phyloP scores from a whole-genome alignment of 176 grass and related monocot genomes.

The Lolium multiflorum region DNA sequence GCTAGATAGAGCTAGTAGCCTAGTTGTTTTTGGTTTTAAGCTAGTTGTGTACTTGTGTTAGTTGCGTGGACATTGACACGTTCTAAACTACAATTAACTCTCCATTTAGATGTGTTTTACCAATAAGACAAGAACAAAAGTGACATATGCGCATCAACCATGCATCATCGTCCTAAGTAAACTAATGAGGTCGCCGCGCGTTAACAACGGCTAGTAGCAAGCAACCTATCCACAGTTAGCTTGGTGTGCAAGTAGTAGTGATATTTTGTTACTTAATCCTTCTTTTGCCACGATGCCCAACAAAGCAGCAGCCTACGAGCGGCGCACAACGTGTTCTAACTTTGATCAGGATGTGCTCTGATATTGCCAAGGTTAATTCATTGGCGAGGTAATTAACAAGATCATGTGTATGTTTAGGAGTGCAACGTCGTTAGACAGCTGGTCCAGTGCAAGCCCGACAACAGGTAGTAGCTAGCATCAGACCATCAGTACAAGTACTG shows the following conservation, averaged over 20 bases:
- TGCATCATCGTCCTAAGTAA: neutral
- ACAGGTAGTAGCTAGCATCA: neutral
- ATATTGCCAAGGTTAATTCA: neutral
- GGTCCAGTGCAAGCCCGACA: slow-evolving; percentile 2
- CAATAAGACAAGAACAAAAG: neutral
- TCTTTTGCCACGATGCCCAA: neutral
- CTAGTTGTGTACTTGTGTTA: neutral
- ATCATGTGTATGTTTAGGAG: neutral
- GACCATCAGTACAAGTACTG: neutral
- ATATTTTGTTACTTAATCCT: neutral
- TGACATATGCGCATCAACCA: neutral
- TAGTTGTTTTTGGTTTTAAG: too few species aligned
- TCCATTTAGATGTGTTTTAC: neutral
- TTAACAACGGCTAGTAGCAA: neutral
- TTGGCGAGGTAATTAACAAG: neutral
- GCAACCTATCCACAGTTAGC: neutral
- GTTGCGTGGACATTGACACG: neutral
- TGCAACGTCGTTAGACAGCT: neutral
- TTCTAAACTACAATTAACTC: neutral
- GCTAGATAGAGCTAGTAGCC: neutral
- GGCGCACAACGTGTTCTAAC: neutral
- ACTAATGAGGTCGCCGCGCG: neutral
- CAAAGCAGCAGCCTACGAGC: slow-evolving; percentile 19
- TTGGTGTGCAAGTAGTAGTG: neutral
- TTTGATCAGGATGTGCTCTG: neutral